Evolutionary conservation across 306 rosid genomes (phyloP).

Genomic region (Fagus crenata): DNA sequence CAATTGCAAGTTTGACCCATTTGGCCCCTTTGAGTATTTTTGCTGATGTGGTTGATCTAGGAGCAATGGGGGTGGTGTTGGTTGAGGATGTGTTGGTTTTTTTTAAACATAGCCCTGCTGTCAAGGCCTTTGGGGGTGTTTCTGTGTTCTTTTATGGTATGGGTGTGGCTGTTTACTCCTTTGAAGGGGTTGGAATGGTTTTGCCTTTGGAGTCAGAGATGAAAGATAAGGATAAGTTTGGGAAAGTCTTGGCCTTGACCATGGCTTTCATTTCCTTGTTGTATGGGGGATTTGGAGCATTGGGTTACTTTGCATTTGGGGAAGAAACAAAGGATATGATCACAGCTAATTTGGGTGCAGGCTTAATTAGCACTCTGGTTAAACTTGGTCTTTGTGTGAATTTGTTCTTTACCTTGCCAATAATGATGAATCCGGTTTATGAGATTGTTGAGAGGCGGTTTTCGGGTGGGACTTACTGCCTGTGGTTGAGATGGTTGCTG

Average conservation of each 20-base stretch:
- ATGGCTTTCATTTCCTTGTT: slow-evolving; percentile 43
- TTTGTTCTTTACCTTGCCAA: slow-evolving; percentile 56
- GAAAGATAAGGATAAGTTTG: slow-evolving; percentile 51
- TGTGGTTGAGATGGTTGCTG: slow-evolving; percentile 52
- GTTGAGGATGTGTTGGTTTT: slow-evolving; percentile 34
- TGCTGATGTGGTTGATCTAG: slow-evolving; percentile 55
- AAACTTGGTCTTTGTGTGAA: slow-evolving; percentile 56
- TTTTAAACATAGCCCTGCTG: slow-evolving; percentile 16
- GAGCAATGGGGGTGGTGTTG: slow-evolving; percentile 53
- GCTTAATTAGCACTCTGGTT: slow-evolving; percentile 43
- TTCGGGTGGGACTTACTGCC: slow-evolving; percentile 45
- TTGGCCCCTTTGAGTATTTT: slow-evolving; percentile 57
- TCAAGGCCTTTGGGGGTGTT: slow-evolving; percentile 42
- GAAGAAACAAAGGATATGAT: slow-evolving; percentile 53
- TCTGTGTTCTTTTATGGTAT: slow-evolving; percentile 48
- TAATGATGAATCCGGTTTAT: slow-evolving; percentile 67
- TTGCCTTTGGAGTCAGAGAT: slow-evolving; percentile 57
- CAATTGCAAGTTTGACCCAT: slow-evolving; percentile 45
- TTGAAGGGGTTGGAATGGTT: slow-evolving; percentile 59
- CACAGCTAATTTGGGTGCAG: slow-evolving; percentile 45
- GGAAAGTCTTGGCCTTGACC: slow-evolving; percentile 36
- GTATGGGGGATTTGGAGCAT: slow-evolving; percentile 47
- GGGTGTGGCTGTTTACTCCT: slow-evolving; percentile 56
- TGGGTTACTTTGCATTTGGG: slow-evolving; percentile 62
- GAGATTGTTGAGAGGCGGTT: slow-evolving; percentile 56